Base-by-base conservation (phyloP, 495 filamentous ascomycete species). In the Neurospora pannonica region DNA sequence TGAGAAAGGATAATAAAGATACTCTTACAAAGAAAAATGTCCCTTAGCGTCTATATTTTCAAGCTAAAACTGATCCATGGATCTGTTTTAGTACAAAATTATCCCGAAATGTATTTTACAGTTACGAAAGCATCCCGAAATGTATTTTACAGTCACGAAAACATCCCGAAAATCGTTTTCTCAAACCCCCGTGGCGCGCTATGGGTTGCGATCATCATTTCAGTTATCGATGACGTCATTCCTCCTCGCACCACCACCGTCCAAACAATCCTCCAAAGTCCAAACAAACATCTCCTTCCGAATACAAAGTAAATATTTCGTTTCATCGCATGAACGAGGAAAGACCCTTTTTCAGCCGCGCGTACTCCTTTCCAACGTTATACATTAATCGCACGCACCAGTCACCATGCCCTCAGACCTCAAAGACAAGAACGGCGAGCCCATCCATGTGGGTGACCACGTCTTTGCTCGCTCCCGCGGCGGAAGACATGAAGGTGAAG, bases 361-460 rank as follows among this genome's bases (percentile, higher is more conserved):
- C 48, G 11, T 28, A 60, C 13, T 15, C 21, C 15, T 60, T 3
- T 15, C 24, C 10, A 11, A 60, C 48, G 5, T 2, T 31, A 60
- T 4, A n/a, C n/a, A 1, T 17, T 17, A 13, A 28, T 62, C 31
- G 54, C 24, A 69, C 17, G 38, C 9, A 37, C 39, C 71, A 28
- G n/a, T 38, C 24, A 75, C 24, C 31, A 80, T 81, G 76, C 38
- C 79, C 1, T 71, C 76, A 4, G 24, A 62, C 15, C 31, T 82
- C 40, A 78, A 80, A 28, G 83, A 83, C 70, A 84, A 85, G 67
- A 75, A 79, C 15, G 76, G 72, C 24, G 75, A 82, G 72, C 69
- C 77, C 24, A 85, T 85, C 72, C n/a, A 80, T 17, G 80, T 77
- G 62, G 82, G 83, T 17, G 82, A 83, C 62, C 73, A 74, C 5